These are phyloP conservation scores for Colletotrichum godetiae DNA, from an alignment of 2,329 filamentous ascomycete species.

Conservation along the genomic window DNA sequence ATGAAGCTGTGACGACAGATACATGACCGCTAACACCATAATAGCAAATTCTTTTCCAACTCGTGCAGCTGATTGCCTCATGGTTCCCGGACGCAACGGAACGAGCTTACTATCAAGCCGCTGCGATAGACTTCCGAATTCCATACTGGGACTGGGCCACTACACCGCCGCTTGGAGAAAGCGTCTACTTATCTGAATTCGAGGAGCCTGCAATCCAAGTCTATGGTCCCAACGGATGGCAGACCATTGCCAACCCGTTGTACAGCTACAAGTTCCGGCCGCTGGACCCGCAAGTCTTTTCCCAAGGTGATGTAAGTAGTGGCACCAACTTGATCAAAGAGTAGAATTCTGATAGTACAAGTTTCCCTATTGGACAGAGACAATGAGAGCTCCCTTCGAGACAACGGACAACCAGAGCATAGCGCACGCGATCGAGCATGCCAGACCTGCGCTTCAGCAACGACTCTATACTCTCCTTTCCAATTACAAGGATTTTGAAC, in stretches of 20 bases:
- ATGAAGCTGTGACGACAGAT: background rate
- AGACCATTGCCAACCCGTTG: constrained; percentile 70
- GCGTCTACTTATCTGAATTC: constrained; percentile 56
- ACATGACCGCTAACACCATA: background rate
- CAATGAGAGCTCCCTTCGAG: constrained; percentile 43
- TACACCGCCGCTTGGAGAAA: constrained; percentile 58
- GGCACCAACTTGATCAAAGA: background rate
- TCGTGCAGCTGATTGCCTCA: constrained; percentile 55
- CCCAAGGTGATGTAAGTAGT: constrained; percentile 68
- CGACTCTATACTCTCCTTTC: constrained; percentile 76
- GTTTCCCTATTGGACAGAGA: constrained; percentile 70
- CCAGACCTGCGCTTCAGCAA: constrained; percentile 63
- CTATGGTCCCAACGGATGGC: constrained; percentile 65
- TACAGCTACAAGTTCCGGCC: constrained; percentile 71
- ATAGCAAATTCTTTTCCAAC: constrained; percentile 52
- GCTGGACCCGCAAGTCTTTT: constrained; percentile 67
- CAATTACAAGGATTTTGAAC: constrained; percentile 74
- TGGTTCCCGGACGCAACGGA: constrained; percentile 58
- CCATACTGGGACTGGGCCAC: constrained; percentile 72
- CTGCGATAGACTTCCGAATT: constrained; percentile 63
- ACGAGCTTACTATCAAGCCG: constrained; percentile 60
- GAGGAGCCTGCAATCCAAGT: constrained; percentile 63
- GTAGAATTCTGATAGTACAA: constrained; percentile 41
- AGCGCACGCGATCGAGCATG: constrained; percentile 62
- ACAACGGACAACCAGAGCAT: constrained; percentile 70